Percentiles rank a stretch among this genome's conserved stretches.
phyloP scores from a whole-genome alignment of 73 alveolate species.

The Tetrahymena malaccensis region DNA sequence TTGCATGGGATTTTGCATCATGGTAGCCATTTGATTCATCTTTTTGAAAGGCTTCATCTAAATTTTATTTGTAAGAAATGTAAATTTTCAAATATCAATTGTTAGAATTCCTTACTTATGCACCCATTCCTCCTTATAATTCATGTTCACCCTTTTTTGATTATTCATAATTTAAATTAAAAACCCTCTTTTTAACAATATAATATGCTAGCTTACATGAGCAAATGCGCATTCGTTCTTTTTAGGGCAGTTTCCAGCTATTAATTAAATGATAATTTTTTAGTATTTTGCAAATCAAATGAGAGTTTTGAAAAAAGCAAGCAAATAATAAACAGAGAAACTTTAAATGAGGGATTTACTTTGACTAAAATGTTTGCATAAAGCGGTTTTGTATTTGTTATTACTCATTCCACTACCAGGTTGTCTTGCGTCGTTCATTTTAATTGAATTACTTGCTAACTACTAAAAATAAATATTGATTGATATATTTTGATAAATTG shows the following conservation, averaged over 20 bases:
- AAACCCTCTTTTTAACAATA: background rate
- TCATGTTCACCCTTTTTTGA: background rate
- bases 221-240: background rate
- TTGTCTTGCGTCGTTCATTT: background rate
- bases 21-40: background rate
- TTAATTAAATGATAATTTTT: background rate
- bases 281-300: background rate
- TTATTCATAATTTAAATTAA: background rate
- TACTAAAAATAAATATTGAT: background rate
- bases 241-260: background rate
- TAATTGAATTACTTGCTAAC: background rate
- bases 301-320: background rate
- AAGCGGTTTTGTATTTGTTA: background rate
- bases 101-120: background rate
- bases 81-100: background rate
- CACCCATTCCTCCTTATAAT: background rate
- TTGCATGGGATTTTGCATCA: background rate
- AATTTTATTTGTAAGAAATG: background rate
- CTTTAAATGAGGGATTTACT: background rate
- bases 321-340: too few species aligned
- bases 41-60: background rate
- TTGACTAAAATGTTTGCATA: background rate
- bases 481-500: background rate
- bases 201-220: background rate
- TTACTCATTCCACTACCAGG: background rate